Base-by-base conservation (phyloP, 148 eudicot genomes). In the Polygonum aviculare region DNA sequence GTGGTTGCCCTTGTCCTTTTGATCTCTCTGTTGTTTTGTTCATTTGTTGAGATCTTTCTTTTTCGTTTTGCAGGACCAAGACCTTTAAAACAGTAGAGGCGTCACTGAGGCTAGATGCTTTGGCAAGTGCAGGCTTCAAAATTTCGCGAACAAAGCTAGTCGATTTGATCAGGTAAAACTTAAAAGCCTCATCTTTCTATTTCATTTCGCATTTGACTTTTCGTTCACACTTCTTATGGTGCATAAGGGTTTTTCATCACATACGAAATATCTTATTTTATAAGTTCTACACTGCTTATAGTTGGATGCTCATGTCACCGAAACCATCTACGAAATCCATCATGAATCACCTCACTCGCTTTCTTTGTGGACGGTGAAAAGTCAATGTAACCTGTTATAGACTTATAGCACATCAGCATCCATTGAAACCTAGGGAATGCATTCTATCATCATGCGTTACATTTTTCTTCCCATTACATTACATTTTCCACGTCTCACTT, bases 41-140 rank as follows among this genome's bases (percentile, higher is more conserved):
- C 41, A 36, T 67, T 67, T 67, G 18, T 16, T 33, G 19, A 67
- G 11, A 16, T 67, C 22, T 21, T 62, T 16, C 45, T 78, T 26
- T 50, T 83, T 75, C 54, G 73, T 36, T 35, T 39, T 77, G 50
- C 84, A 92, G 98, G 81, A 90, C 91, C 8, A 92, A 90, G 83
- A 72, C 83, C n/a, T 83, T 89, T 69, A 92, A 85, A 82, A 79
- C 97, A 59, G 86, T 94, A 74, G 98, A 94, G 81, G 85, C 96
- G 69, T 94, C 98, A 76, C 50, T 87, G 77, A 89, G 97, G 81
- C 80, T 94, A 39, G 98, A 94, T 85, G 87, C 98, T 36, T 33
- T 94, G 73, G 97, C 97, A 59, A 92, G 98, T 88, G 97, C 98
- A 36, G 98, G 98, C 57, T 94, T 85, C 79, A 94, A 90, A 86